Evolutionary conservation across 2,329 filamentous ascomycete genomes (phyloP), one percentile per base, ranked within the genome.

Genomic region (Rachicladosporium sp.): DNA sequence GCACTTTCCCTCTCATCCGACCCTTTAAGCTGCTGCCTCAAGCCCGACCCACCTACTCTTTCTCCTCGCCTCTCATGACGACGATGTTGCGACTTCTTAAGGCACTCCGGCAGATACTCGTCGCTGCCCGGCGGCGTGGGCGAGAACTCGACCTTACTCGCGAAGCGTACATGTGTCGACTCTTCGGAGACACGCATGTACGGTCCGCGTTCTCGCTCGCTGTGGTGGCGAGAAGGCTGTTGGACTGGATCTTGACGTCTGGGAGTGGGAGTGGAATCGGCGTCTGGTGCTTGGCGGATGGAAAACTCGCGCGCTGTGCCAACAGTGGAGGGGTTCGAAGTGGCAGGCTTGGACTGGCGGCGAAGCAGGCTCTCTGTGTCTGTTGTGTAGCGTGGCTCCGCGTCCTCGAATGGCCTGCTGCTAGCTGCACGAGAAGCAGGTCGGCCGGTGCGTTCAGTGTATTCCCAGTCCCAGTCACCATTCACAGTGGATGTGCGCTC

Each of bases 111-210:
- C 3, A 37, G 31, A 4, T 29, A 54, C 30, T 52, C 54, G 32
- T 57, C 50, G 42, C 53, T 55, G 30, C 43, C 42, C 10, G 53
- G 55, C 27, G 55, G 55, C 12, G 55, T 56, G 7, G 55, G 53
- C 31, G 55, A 56, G 38, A 56, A 43, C 21, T 55, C 51, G 34
- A 55, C 47, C 43, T 56, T 55, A 47, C 48, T 52, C 42, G 54
- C 47, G 37, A 57, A 57, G 29, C 47, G 52, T 5, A 57, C 55
- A 23, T 47, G 49, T 33, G 45, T 48, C 11, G 51, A 51, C n/a
- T 36, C 37, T 11, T 46, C 45, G 2, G 39, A 37, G n/a, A 8
- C 34, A 31, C 23, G 39, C 39, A 41, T 33, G 35, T 37, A 33
- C 13, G 39, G 35, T 36, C 23, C 39, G 36, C 39, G 39, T 21